Evolutionary conservation across 371 early-diverging fungal species (phyloP), one percentile per base, ranked within the genome.

Genomic region (Syncephalastrum contaminatum): DNA sequence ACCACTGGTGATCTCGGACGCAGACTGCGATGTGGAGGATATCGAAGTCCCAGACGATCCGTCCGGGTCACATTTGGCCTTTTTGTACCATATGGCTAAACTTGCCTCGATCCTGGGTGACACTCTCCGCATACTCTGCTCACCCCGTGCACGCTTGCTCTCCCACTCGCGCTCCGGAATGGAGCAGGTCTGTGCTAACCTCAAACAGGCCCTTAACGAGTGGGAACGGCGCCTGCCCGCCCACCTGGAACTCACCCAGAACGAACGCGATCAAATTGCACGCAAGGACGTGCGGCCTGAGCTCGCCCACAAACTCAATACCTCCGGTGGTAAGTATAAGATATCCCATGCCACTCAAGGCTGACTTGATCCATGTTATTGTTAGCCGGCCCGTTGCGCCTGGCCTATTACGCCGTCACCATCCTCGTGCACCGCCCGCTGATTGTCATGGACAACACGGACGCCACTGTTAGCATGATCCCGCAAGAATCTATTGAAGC

Each of bases 1-100:
- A 56, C 75, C 75, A 1, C 43, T 75, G 40, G 64, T 64, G 6
- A 66, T 75, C 22, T 65, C 67, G 2, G 75, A 75, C 56, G 72
- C 72, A 4, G 75, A 75, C 53, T 75, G 75, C 36, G 72, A 75
- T 59, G 53, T 72, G 19, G 75, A 75, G 14, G 62, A 62, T 16
- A 60, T 65, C 18, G 57, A 30, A 8, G 36, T 30, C 12, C 10
- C 36, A 8, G 36, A 62, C 14, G 4, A 45, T 12, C 47, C 47
- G 19, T 18, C 47, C 25, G 18, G 30, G 12, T 49, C 24, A 2
- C 36, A 12, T 10, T 10, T 63, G 20, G 15, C 22, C 14, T 43
- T 53, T 10, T 67, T 75, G 20, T 42, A 54, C 0, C 40, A 67
- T 27, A 22, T 70, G n/a, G 56, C 63, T 21, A 72, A 65, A 24